Percentiles rank a stretch among this genome's conserved stretches.
phyloP scores from a whole-genome alignment of 139 green algal species.

The Dunaliella sp. region DNA sequence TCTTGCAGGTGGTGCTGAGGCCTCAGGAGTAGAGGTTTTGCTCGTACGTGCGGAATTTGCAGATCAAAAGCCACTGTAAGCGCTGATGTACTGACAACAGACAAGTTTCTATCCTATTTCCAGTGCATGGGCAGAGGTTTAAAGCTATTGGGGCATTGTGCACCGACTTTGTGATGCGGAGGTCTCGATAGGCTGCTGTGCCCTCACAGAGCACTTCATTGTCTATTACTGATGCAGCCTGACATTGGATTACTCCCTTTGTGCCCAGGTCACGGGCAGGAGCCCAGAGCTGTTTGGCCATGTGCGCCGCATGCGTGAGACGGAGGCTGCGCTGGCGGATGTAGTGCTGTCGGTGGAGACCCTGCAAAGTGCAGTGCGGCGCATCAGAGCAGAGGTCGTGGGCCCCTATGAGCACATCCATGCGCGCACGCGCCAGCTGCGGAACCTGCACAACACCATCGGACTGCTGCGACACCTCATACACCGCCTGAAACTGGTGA shows the following conservation, averaged over 20 bases:
- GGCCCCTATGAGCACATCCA: constrained; percentile 59
- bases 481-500: constrained; percentile 54
- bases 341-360: constrained; percentile 62
- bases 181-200: too few relatives aligned
- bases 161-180: too few relatives aligned
- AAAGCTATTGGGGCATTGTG: too few relatives aligned
- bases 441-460: constrained; percentile 57
- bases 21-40: too few relatives aligned
- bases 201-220: too few relatives aligned
- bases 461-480: constrained; percentile 69
- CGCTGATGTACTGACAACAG: too few relatives aligned
- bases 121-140: too few relatives aligned
- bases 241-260: background rate
- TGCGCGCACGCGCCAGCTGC: constrained; percentile 47
- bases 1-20: too few relatives aligned
- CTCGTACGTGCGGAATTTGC: too few relatives aligned
- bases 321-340: constrained; percentile 54
- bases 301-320: constrained; percentile 49
- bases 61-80: too few relatives aligned
- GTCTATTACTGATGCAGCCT: too few relatives aligned
- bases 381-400: constrained; percentile 63
- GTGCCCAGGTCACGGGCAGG: constrained; percentile 37
- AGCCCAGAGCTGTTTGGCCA: constrained; percentile 53
- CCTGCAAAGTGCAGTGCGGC: constrained; percentile 60
- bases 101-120: too few relatives aligned